Evolutionary conservation across 768 basidiomycete species (phyloP).

Genomic region (Lactifluus rugatus): DNA sequence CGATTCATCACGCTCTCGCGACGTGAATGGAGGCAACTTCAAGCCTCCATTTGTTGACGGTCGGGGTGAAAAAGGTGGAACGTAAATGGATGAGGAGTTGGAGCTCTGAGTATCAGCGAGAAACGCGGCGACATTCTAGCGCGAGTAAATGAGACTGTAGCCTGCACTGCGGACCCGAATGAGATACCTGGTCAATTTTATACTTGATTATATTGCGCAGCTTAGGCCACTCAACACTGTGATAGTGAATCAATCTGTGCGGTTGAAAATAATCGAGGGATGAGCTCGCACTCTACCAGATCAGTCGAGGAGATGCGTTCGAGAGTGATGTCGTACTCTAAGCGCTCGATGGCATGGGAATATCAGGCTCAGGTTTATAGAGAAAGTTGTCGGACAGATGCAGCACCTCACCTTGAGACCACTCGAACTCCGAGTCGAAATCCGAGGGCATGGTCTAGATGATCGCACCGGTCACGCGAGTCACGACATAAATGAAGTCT

Average conservation of each 20-base stretch:
- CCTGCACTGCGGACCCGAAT: neutral
- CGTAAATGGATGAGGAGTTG: slow-evolving; percentile 31
- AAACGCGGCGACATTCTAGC: slow-evolving; percentile 28
- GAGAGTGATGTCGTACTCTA: slow-evolving; percentile 52
- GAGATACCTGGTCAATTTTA: slow-evolving; percentile 53
- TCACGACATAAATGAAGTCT: neutral
- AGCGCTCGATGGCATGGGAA: neutral
- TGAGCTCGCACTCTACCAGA: slow-evolving; percentile 39
- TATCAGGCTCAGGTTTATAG: neutral
- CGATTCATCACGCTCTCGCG: slow-evolving; percentile 40
- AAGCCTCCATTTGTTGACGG: slow-evolving; percentile 43
- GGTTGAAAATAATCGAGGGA: neutral
- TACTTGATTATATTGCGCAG: slow-evolving; percentile 65
- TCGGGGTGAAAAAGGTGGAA: slow-evolving; percentile 30
- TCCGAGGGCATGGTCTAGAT: neutral
- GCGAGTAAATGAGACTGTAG: neutral
- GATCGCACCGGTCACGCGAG: neutral
- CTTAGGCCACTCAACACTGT: slow-evolving; percentile 58
- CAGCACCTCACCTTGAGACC: slow-evolving; percentile 16
- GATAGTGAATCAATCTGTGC: neutral
- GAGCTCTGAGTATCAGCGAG: slow-evolving; percentile 24
- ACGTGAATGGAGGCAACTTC: slow-evolving; percentile 64
- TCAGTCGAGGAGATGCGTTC: slow-evolving; percentile 59
- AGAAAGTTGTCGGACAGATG: neutral
- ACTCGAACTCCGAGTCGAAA: slow-evolving; percentile 5